Percentiles rank a stretch among this genome's conserved stretches.
Conservation (phyloP, 169 alveolate species). For the Eimeria maxima region DNA sequence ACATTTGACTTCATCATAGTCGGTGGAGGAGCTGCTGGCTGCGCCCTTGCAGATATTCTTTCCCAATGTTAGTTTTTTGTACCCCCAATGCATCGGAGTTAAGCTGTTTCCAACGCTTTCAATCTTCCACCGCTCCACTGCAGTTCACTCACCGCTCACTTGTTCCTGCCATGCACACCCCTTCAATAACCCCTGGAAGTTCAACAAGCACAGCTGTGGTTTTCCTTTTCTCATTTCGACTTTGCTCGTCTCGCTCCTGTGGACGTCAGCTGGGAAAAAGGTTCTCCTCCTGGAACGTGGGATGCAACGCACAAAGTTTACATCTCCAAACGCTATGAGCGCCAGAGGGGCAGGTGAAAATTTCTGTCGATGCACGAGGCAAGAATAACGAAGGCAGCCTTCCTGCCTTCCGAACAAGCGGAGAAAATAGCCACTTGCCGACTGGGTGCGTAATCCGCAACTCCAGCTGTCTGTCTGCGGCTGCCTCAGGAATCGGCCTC, state of each 20-base stretch:
- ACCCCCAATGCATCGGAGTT: not conserved
- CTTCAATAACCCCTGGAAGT: not conserved
- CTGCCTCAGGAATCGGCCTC: constrained; percentile 84
- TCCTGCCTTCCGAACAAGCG: not conserved
- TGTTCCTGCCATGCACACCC: not conserved
- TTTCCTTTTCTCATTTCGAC: not conserved
- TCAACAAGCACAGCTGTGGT: not conserved
- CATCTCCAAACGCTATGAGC: constrained; percentile 82
- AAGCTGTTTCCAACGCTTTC: not conserved
- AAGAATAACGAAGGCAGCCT: not conserved
- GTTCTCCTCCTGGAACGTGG: constrained; percentile 89
- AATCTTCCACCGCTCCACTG: not conserved
- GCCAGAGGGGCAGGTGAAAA: constrained; percentile 86
- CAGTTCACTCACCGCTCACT: not conserved
- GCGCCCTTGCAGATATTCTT: constrained; percentile 87
- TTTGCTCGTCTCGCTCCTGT: not conserved
- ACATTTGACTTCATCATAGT: constrained; percentile 86
- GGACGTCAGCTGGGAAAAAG: constrained; percentile 23
- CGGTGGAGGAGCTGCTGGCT: constrained; percentile 90
- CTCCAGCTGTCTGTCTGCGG: not conserved
- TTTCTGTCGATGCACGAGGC: not conserved
- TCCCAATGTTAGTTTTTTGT: constrained; percentile 64
- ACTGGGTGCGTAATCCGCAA: not conserved
- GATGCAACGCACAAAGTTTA: constrained; percentile 76
- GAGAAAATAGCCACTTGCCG: not conserved